Base-by-base conservation (phyloP, 2,329 filamentous ascomycete species). In the Botrytis galanthina region DNA sequence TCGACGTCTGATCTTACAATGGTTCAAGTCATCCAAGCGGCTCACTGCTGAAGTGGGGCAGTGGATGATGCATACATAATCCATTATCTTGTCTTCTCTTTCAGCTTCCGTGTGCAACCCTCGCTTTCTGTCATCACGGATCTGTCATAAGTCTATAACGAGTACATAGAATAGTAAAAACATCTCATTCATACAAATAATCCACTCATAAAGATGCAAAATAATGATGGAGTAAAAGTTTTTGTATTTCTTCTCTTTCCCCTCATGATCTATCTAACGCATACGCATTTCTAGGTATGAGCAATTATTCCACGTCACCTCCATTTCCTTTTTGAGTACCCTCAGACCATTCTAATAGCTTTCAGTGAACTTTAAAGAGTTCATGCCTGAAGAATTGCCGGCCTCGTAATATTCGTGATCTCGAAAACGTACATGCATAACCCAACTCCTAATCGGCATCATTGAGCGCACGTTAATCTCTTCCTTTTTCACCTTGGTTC, bases 281-380 rank as follows among this genome's bases (percentile, higher is more conserved):
- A 68, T 42, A 37, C n/a, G 46, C 64, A 37, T 54, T 42, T 57
- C 48, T 57, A 68, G n/a, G 26, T 42, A 57, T 68, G 26, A 57
- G 35, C 18, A 42, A 22, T 6, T 42, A 32, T 68, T n/a, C 9
- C 48, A 54, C 4, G n/a, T 54, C 26, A 1, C 26, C 35, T 29
- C 35, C 26, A 35, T 10, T 39, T 54, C 14, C 35, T 20, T 22
- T 39, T 26, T 29, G 51, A 29, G 6, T 37, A 9, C 12, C 46
- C 46, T 48, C 6, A 1, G 22, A 67, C 16, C 26, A 8, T 39
- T 54, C 26, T 68, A 39, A 14, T 54, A 18, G 20, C 20, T 54
- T 51, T 39, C 14, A 68, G 22, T 39, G 26, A 57, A 68, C 37
- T 61, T 26, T 42, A 14, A 42, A 16, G 48, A 57, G 48, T 37